Evolutionary conservation across 2,329 filamentous ascomycete species (phyloP).

Genomic region (Penicillium sp.): DNA sequence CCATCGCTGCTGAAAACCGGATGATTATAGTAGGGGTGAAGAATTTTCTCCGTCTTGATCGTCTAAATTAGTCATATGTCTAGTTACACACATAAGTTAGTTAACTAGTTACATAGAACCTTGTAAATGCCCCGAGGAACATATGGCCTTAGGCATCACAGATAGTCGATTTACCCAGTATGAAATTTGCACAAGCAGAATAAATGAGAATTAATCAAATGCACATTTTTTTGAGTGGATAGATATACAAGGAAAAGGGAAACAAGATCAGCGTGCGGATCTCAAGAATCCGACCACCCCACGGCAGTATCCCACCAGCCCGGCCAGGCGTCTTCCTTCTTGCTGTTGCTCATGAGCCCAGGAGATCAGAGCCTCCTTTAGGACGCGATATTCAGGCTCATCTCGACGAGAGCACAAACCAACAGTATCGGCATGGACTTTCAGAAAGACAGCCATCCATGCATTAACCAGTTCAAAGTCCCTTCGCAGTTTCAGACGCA

Average conservation of each 20-base stretch:
- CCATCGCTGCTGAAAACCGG: slow-evolving; percentile 22
- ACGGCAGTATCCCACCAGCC: slow-evolving; percentile 78
- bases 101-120: too few species aligned
- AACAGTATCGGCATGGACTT: slow-evolving; percentile 65
- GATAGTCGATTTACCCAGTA: background rate
- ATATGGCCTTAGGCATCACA: too few species aligned
- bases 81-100: too few species aligned
- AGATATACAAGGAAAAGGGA: background rate
- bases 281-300: slow-evolving; percentile 81
- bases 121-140: too few species aligned
- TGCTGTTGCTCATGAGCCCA: slow-evolving; percentile 70
- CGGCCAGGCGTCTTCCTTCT: slow-evolving; percentile 67
- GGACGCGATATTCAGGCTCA: slow-evolving; percentile 40
- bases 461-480: slow-evolving; percentile 94
- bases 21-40: background rate
- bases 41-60: background rate
- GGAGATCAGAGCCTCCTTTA: slow-evolving; percentile 58
- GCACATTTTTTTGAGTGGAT: background rate
- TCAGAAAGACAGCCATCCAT: slow-evolving; percentile 94
- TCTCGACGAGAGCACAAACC: slow-evolving; percentile 43
- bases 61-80: background rate
- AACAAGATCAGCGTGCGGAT: slow-evolving; percentile 40
- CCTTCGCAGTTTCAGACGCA: slow-evolving; percentile 60
- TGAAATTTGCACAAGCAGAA: background rate
- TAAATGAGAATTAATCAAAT: background rate